These are phyloP conservation scores for Fusarium pseudonygamai DNA, from an alignment of 2,329 filamentous ascomycete species.

Conservation along the genomic window DNA sequence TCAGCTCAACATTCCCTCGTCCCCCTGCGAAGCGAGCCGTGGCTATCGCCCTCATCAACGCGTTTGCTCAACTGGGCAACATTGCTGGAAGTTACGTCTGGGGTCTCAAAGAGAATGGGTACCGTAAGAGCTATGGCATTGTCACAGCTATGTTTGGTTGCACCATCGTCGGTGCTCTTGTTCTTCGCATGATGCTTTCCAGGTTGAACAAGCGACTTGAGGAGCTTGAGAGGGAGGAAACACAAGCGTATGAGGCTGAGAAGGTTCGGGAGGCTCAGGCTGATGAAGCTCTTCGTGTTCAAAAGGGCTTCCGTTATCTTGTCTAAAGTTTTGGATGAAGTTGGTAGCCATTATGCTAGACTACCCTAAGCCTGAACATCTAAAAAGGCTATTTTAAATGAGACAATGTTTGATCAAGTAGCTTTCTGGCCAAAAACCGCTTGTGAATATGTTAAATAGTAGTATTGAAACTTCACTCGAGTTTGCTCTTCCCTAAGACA, in stretches of 20 bases:
- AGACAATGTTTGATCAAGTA: neutral
- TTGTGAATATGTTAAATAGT: neutral
- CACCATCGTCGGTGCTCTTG: slow-evolving; percentile 62
- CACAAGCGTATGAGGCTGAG: slow-evolving; percentile 39
- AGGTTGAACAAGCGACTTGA: slow-evolving; percentile 59
- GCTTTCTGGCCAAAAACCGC: rapidly evolving
- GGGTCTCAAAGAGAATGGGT: slow-evolving; percentile 67
- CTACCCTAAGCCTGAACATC: neutral
- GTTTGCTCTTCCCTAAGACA: rapidly evolving
- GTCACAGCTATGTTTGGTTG: slow-evolving; percentile 71
- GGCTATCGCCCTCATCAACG: slow-evolving; percentile 69
- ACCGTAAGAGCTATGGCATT: slow-evolving; percentile 71
- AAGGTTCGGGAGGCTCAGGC: slow-evolving; percentile 50
- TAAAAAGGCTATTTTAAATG: neutral
- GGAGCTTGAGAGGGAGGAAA: slow-evolving; percentile 46
- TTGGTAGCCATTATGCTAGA: neutral
- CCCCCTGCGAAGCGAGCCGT: slow-evolving; percentile 69
- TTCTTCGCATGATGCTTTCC: slow-evolving; percentile 58
- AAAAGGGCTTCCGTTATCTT: slow-evolving; percentile 59
- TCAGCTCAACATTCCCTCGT: slow-evolving; percentile 65
- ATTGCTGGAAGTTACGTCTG: slow-evolving; percentile 71
- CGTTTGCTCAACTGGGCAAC: slow-evolving; percentile 65
- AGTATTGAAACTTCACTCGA: neutral
- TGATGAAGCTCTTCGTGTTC: slow-evolving; percentile 56
- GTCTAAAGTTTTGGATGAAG: slow-evolving; percentile 43